phyloP scores from a whole-genome alignment of 345 rosid genomes.

The Viola odorata region DNA sequence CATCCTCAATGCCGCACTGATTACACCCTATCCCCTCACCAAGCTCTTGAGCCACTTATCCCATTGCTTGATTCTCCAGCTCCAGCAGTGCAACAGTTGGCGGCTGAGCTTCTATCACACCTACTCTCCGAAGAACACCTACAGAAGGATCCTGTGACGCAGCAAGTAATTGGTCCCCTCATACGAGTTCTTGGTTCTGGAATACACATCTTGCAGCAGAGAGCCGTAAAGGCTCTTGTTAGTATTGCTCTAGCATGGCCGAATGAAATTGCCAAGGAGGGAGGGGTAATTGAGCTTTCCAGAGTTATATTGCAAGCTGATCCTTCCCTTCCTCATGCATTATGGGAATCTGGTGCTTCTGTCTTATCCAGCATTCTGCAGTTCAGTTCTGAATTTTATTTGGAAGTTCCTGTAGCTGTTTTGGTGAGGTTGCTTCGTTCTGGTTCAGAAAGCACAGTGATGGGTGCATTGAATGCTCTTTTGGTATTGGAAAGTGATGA shows the following conservation, averaged over 20 bases:
- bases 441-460: conserved; percentile 70
- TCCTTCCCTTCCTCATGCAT: conserved; percentile 81
- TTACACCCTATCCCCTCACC: conserved; percentile 66
- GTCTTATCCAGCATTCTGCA: conserved; percentile 82
- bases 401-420: conserved; percentile 96
- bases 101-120: conserved; percentile 98
- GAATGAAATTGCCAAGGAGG: conserved; percentile 93
- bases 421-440: conserved; percentile 86
- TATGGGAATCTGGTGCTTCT: conserved; percentile 96
- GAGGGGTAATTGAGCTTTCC: conserved; percentile 88
- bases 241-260: conserved; percentile 89
- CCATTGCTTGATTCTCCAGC: conserved; percentile 91
- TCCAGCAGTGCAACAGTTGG: conserved; percentile 92
- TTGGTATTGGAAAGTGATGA: conserved; percentile 95
- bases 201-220: conserved; percentile 87
- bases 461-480: conserved; percentile 91
- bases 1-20: conserved; percentile 96
- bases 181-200: conserved; percentile 83
- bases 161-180: conserved; percentile 80
- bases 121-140: conserved; percentile 80
- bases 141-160: conserved; percentile 79
- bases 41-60: conserved; percentile 86
- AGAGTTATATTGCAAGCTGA: conserved; percentile 91
- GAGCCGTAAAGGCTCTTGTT: conserved; percentile 95
- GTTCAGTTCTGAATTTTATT: conserved; percentile 89